phyloP scores from a whole-genome alignment of 352 stramenopile genomes.

The Phytophthora multivora region DNA sequence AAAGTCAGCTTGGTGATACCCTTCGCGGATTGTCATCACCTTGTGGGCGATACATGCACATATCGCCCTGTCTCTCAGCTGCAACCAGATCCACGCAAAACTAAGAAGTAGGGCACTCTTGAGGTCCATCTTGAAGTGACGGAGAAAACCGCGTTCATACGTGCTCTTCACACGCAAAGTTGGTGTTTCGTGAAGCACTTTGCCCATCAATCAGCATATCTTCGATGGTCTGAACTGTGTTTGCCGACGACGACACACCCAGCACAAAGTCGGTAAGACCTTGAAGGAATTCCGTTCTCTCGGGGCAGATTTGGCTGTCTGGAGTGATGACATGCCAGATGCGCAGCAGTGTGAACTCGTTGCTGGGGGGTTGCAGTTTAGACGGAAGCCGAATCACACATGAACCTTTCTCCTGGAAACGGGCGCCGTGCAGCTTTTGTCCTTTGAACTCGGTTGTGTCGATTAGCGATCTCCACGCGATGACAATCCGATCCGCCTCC shows the following conservation, averaged over 20 bases:
- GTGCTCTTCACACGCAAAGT: conserved; percentile 1
- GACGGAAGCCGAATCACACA: conserved; percentile 49
- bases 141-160: too few relatives aligned
- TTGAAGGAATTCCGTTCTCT: conserved; percentile 25
- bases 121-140: too few relatives aligned
- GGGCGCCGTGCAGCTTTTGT: conserved; percentile 43
- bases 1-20: too few relatives aligned
- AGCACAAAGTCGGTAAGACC: conserved; percentile 51
- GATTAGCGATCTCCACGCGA: conserved; percentile 62
- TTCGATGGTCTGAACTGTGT: conserved; percentile 52
- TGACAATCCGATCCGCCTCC: conserved; percentile 55
- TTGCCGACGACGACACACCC: conserved; percentile 30
- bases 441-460: conserved; percentile 58
- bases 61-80: background rate
- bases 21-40: too few relatives aligned
- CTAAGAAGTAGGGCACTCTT: too few relatives aligned
- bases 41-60: too few relatives aligned
- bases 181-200: background rate
- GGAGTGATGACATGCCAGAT: conserved; percentile 57
- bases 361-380: conserved; percentile 13
- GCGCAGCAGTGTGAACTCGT: conserved; percentile 35
- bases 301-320: conserved; percentile 18
- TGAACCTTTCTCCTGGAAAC: conserved; percentile 62
- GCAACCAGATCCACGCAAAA: background rate
- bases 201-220: conserved; percentile 42